Base-by-base conservation (phyloP, 2,329 filamentous ascomycete genomes). In the Penicillium thymicola region DNA sequence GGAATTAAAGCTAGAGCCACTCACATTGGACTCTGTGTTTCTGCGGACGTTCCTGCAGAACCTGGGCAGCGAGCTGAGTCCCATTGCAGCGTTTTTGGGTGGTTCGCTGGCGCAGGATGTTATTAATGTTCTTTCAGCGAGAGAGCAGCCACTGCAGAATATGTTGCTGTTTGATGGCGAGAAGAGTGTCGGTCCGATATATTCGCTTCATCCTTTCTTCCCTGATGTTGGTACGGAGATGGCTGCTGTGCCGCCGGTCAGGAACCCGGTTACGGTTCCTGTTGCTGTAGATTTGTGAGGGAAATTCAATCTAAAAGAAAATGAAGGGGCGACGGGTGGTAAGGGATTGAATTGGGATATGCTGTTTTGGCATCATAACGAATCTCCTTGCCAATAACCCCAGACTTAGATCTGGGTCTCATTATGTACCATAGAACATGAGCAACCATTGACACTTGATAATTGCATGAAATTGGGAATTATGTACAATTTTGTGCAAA, bases 141-240 rank as follows among this genome's bases (percentile, higher is more conserved):
- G 89, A 40, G 92, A 97, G 76, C 94, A 97, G 74, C 94, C 94
- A 0, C 89, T 99, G 41, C 94, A 99, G 77, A 99, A 99, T 73
- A 85, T 96, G 72, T 83, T 96, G 48, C 79, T 97, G 21, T 96
- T 97, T 67, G 92, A 97, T 72, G 92, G 92, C 14, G 89, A 90
- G 65, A 83, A 82, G 44, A 89, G 90, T 74, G 84, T 89, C 62
- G 90, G 89, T 0, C 86, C 86, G 2, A 86, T 94, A 63, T 96
- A 94, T 71, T 83, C 91, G 2, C 79, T 97, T 41, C 90, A 95
- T 70, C 90, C 91, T 0, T 79, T 82, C 61, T 82, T 82, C 65
- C 69, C 74, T 7, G 65, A 70, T 2, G 67, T 69, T 10, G 61
- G 23, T 67, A 40, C 64, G 56, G 27, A 46, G n/a, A 54, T 72